These are phyloP conservation scores for Solanum commersonii DNA, from an alignment of 257 asterid genomes.

Conservation along the genomic window DNA sequence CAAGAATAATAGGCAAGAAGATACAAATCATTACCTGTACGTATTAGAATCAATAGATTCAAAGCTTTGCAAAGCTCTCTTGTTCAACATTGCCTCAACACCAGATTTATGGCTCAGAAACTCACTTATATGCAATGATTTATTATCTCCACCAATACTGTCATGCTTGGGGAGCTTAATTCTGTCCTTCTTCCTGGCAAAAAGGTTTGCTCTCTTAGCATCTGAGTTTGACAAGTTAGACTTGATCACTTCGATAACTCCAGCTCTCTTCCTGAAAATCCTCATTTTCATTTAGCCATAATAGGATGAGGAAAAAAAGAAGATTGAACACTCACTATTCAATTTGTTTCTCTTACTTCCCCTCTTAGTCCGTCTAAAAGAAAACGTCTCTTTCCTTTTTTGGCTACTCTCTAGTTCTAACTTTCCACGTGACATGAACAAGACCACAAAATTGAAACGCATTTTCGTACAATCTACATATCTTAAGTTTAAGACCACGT, in stretches of 20 bases:
- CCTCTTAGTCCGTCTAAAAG: neutral
- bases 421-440: neutral
- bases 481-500: neutral
- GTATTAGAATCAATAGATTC: slow-evolving; percentile 59
- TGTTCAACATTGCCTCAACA: slow-evolving; percentile 63
- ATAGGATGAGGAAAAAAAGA: neutral
- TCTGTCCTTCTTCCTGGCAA: slow-evolving; percentile 65
- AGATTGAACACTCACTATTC: neutral
- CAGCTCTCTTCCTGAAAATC: slow-evolving; percentile 32
- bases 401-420: neutral
- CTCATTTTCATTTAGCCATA: neutral
- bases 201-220: slow-evolving; percentile 55
- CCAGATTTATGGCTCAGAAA: slow-evolving; percentile 76
- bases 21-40: slow-evolving; percentile 39
- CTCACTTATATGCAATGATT: slow-evolving; percentile 34
- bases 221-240: slow-evolving; percentile 38
- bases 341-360: neutral
- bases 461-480: neutral
- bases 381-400: neutral
- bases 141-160: slow-evolving; percentile 18
- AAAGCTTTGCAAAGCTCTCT: slow-evolving; percentile 59
- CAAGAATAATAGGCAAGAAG: neutral
- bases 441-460: neutral
- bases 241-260: slow-evolving; percentile 22
- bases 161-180: slow-evolving; percentile 43